Evolutionary conservation across 1,284 basidiomycete genomes (phyloP).

Genomic region (Sporisorium reilianum): DNA sequence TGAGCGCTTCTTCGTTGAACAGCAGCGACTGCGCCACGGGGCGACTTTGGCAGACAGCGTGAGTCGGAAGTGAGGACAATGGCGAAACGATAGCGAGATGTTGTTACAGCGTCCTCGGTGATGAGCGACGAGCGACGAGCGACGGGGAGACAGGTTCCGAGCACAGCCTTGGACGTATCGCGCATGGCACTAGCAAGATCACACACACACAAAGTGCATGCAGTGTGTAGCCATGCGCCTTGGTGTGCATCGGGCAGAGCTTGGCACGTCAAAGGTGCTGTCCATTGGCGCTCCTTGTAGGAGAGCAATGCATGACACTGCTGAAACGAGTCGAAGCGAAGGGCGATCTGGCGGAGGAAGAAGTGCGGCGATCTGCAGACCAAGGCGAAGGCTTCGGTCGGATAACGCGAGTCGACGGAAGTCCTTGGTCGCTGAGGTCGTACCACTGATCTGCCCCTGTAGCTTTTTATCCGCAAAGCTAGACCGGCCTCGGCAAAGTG

Average conservation of each 20-base stretch:
- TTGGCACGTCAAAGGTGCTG: constrained; percentile 5
- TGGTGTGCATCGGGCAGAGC: not conserved
- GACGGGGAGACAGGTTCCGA: constrained; percentile 7
- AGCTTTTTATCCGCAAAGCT: no score
- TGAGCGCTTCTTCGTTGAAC: no score
- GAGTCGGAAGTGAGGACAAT: not conserved
- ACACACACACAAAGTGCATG: not conserved
- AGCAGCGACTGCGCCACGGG: not conserved
- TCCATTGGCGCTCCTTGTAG: no score
- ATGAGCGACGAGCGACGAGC: constrained; percentile 2
- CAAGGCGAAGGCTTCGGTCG: constrained; percentile 7
- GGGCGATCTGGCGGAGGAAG: constrained; percentile 1
- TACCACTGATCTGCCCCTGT: no score
- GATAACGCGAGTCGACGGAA: constrained; percentile 21
- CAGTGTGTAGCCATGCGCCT: not conserved
- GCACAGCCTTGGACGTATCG: constrained; percentile 9
- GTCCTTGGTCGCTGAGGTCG: constrained; percentile 9
- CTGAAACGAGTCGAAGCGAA: not conserved
- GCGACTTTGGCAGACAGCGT: not conserved
- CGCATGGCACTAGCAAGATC: not conserved
- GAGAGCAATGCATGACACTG: no score
- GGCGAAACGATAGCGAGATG: not conserved
- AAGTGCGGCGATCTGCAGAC: constrained; percentile 11
- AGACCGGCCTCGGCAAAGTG: constrained; percentile 3
- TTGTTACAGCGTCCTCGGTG: not conserved